These are phyloP conservation scores for Magnaporthales sp. DNA, from an alignment of 2,329 filamentous ascomycete genomes.

Conservation along the genomic window DNA sequence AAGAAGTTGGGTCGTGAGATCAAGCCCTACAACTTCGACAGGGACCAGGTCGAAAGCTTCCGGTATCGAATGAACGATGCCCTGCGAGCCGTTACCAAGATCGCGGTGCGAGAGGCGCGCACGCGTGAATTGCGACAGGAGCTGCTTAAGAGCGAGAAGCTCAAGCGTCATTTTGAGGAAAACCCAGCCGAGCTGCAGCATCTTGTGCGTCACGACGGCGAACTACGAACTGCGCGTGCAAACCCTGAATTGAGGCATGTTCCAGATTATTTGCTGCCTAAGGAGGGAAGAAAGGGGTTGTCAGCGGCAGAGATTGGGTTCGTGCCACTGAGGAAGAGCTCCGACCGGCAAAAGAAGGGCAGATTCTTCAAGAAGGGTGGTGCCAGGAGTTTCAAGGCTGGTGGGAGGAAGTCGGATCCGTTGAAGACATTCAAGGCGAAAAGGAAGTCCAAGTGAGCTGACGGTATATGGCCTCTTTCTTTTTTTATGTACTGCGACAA, in stretches of 20 bases:
- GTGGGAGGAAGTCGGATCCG: conserved; percentile 65
- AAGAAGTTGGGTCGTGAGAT: conserved; percentile 71
- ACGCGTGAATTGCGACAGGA: conserved; percentile 83
- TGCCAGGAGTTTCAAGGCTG: conserved; percentile 20
- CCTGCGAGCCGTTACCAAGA: conserved; percentile 77
- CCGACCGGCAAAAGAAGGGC: conserved; percentile 32
- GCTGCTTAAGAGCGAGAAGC: conserved; percentile 84
- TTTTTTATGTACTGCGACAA: background rate
- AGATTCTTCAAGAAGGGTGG: conserved; percentile 36
- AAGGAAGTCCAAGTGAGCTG: conserved; percentile 27
- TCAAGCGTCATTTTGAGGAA: conserved; percentile 94
- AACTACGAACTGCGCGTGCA: conserved; percentile 72
- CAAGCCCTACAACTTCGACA: conserved; percentile 89
- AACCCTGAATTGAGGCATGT: conserved; percentile 91
- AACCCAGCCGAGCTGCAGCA: conserved; percentile 85
- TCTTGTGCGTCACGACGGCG: conserved; percentile 73
- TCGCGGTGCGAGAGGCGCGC: conserved; percentile 83
- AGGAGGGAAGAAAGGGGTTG: conserved; percentile 62
- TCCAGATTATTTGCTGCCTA: conserved; percentile 83
- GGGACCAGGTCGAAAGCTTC: conserved; percentile 88
- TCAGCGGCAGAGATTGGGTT: conserved; percentile 63
- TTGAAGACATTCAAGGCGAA: conserved; percentile 78
- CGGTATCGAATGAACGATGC: conserved; percentile 93
- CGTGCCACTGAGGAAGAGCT: conserved; percentile 55
- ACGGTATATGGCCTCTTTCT: background rate